phyloP scores from a whole-genome alignment of 345 rosid genomes.

The Limnanthes douglasii region DNA sequence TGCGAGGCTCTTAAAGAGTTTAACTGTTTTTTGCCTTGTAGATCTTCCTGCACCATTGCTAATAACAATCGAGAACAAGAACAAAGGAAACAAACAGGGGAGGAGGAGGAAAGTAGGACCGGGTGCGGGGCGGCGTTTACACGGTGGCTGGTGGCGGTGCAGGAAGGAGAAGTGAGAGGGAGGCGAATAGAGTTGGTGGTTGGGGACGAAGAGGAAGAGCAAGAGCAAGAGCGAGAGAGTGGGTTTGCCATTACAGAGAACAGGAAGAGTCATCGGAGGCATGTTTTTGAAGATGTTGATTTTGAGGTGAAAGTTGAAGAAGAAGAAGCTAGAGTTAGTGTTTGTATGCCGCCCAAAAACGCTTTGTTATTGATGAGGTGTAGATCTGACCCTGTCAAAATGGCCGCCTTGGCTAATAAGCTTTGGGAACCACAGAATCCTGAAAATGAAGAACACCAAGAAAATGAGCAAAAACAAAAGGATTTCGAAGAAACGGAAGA shows the following conservation, averaged over 20 bases:
- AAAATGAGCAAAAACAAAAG: constrained; percentile 2
- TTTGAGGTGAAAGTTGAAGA: constrained; percentile 30
- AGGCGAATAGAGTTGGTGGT: constrained; percentile 70
- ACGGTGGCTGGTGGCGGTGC: constrained; percentile 71
- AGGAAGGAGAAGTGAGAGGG: constrained; percentile 41
- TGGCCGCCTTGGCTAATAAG: constrained; percentile 73
- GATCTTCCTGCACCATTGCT: constrained; percentile 46
- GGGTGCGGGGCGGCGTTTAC: constrained; percentile 61
- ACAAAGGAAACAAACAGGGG: constrained; percentile 17
- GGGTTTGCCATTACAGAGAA: too few relatives aligned
- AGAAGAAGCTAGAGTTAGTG: constrained; percentile 33
- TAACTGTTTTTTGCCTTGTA: constrained; percentile 78
- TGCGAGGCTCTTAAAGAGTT: constrained; percentile 83
- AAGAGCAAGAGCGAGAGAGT: constrained; percentile 15
- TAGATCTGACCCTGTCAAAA: constrained; percentile 90
- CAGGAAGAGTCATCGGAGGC: constrained; percentile 55
- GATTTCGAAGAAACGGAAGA: constrained; percentile 5
- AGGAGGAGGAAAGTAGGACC: constrained; percentile 11
- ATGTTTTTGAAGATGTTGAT: constrained; percentile 56
- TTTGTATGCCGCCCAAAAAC: constrained; percentile 73
- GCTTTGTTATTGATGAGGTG: constrained; percentile 86
- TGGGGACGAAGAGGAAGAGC: constrained; percentile 34
- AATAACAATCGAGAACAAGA: constrained; percentile 8
- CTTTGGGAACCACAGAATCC: constrained; percentile 46
- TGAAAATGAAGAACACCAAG: constrained; percentile 10